phyloP scores from a whole-genome alignment of 768 basidiomycete genomes.

The Termitomyces sp. region DNA sequence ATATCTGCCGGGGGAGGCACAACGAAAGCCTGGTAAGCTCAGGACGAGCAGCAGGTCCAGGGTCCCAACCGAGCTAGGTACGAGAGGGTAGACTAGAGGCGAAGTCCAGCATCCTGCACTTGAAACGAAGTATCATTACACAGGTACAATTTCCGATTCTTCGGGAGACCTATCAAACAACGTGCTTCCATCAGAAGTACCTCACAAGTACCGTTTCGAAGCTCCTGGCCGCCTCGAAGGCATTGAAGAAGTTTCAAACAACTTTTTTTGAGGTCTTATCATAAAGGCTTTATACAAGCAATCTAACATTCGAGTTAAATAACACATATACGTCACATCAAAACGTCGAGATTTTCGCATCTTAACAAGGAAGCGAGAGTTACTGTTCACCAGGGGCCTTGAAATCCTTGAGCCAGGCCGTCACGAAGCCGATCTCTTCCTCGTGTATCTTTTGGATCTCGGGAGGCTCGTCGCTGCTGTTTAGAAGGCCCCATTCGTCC shows the following conservation, averaged over 20 bases:
- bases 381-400: slow-evolving; percentile 21
- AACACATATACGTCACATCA: background rate
- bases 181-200: background rate
- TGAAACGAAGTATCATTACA: background rate
- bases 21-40: too few relatives aligned
- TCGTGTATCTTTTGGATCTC: slow-evolving; percentile 78
- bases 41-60: too few relatives aligned
- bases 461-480: slow-evolving; percentile 60
- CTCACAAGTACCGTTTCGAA: background rate
- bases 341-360: background rate
- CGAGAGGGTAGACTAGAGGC: too few relatives aligned
- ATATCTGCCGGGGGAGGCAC: too few relatives aligned
- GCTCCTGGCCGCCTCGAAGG: background rate
- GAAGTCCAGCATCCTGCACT: too few relatives aligned
- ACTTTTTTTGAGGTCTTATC: too few relatives aligned
- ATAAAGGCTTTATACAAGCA: background rate
- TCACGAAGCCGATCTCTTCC: slow-evolving; percentile 78
- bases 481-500: slow-evolving; percentile 67
- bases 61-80: too few relatives aligned
- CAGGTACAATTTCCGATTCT: background rate
- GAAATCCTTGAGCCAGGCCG: slow-evolving; percentile 61
- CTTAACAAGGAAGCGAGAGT: background rate
- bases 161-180: too few relatives aligned
- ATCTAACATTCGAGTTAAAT: background rate
- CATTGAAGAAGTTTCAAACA: too few relatives aligned